Percentiles rank a stretch among this genome's conserved stretches.
Evolutionary conservation across 345 rosid species (phyloP).

Genomic region (Theobroma cacao): DNA sequence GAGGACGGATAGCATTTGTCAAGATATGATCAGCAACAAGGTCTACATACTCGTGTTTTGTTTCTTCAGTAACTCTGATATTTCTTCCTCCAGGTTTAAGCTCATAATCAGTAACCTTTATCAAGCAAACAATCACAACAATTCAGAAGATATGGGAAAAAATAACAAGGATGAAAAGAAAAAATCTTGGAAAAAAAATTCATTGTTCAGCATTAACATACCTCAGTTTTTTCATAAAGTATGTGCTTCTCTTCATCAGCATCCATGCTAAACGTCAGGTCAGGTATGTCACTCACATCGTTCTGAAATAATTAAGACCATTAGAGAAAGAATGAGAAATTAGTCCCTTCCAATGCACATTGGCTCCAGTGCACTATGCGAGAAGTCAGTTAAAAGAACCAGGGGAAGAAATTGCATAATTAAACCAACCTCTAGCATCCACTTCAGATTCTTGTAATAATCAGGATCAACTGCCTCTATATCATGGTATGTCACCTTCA

Average conservation of each 20-base stretch:
- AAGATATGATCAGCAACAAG: slow-evolving; percentile 94
- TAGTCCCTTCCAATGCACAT: not conserved
- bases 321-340: not conserved
- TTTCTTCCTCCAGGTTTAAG: slow-evolving; percentile 97
- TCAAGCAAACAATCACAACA: slow-evolving; percentile 16
- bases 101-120: slow-evolving; percentile 94
- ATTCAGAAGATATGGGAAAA: not conserved
- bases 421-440: slow-evolving; percentile 89
- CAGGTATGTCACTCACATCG: slow-evolving; percentile 79
- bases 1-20: slow-evolving; percentile 97
- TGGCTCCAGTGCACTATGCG: slow-evolving; percentile 4
- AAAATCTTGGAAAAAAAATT: not conserved
- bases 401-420: not conserved
- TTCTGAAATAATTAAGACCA: slow-evolving; percentile 48
- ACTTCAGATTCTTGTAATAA: slow-evolving; percentile 92
- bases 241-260: slow-evolving; percentile 97
- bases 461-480: slow-evolving; percentile 99
- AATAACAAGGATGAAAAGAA: not conserved
- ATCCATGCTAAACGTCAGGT: slow-evolving; percentile 97
- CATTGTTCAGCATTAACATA: slow-evolving; percentile 11
- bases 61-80: slow-evolving; percentile 91
- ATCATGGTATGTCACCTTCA: slow-evolving; percentile 97
- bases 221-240: slow-evolving; percentile 95
- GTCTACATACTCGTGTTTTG: slow-evolving; percentile 96
- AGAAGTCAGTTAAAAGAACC: not conserved